Conservation (phyloP, 192 early-diverging fungal genomes). For the Helicostylum pulchrum region DNA sequence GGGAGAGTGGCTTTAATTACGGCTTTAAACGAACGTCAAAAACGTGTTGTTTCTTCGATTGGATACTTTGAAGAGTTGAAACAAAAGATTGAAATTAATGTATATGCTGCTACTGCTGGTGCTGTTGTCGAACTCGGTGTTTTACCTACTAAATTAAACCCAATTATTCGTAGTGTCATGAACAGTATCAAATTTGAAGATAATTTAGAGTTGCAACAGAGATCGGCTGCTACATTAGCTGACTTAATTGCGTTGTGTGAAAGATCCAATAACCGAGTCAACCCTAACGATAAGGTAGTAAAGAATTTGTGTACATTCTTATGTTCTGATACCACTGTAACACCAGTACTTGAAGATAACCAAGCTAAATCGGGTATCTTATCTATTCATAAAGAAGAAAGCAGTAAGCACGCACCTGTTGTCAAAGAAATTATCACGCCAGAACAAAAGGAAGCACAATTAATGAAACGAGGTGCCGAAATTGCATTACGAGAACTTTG, state of each 20-base stretch:
- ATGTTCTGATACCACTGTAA: constrained; percentile 75
- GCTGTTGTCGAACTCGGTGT: constrained; percentile 75
- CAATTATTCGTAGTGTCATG: constrained; percentile 85
- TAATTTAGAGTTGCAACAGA: constrained; percentile 53
- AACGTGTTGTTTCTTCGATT: constrained; percentile 61
- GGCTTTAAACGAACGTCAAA: constrained; percentile 55
- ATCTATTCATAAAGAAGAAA: constrained; percentile 48
- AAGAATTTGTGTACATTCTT: constrained; percentile 83
- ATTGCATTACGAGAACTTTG: constrained; percentile 60
- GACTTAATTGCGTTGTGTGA: constrained; percentile 50
- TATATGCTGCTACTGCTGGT: constrained; percentile 71
- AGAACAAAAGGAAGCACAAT: constrained; percentile 43
- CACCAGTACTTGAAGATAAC: constrained; percentile 60
- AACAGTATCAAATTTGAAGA: constrained; percentile 75
- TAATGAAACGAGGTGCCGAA: constrained; percentile 70
- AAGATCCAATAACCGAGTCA: constrained; percentile 39
- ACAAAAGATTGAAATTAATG: constrained; percentile 61
- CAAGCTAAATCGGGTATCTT: constrained; percentile 44
- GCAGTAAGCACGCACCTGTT: constrained; percentile 19
- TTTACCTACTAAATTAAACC: constrained; percentile 80
- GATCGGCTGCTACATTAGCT: constrained; percentile 51
- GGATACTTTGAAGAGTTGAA: constrained; percentile 62
- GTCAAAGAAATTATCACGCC: constrained; percentile 37
- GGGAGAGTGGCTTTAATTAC: constrained; percentile 33
- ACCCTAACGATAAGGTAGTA: constrained; percentile 81